phyloP scores from a whole-genome alignment of 768 basidiomycete genomes.

The Basidioascus undulatus region DNA sequence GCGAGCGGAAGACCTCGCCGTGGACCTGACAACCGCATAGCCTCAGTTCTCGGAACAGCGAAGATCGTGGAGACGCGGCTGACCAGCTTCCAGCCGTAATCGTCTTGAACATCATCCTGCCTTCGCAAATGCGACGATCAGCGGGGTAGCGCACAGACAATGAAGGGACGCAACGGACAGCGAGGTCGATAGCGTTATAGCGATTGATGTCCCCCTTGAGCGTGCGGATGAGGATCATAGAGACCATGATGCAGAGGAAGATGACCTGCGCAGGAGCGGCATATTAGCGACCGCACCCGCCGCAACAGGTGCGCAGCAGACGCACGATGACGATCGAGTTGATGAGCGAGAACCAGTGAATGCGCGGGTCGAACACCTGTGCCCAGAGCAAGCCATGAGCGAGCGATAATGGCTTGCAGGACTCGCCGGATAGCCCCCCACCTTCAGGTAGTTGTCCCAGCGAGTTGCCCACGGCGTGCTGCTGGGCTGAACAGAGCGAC shows the following conservation, averaged over 20 bases:
- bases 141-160: too few relatives aligned
- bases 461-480: constrained; percentile 47
- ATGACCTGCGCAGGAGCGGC: neutral
- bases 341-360: constrained; percentile 88
- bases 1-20: constrained; percentile 81
- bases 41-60: neutral
- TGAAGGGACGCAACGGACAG: constrained; percentile 14
- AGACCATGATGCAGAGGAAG: constrained; percentile 52
- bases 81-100: constrained; percentile 96
- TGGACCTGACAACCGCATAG: constrained; percentile 30
- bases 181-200: constrained; percentile 85
- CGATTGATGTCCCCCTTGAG: constrained; percentile 77
- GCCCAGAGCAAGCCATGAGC: neutral
- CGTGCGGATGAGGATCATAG: constrained; percentile 62
- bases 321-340: constrained; percentile 83
- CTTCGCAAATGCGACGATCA: too few relatives aligned
- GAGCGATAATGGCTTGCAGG: neutral
- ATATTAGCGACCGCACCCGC: too few relatives aligned
- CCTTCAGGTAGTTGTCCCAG: constrained; percentile 91
- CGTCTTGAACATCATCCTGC: constrained; percentile 87
- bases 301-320: constrained; percentile 27
- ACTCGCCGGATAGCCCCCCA: neutral
- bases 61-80: too few relatives aligned
- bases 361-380: constrained; percentile 78
- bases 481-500: too few relatives aligned